Conservation (phyloP, 495 filamentous ascomycete genomes). For the Podospora didyma region DNA sequence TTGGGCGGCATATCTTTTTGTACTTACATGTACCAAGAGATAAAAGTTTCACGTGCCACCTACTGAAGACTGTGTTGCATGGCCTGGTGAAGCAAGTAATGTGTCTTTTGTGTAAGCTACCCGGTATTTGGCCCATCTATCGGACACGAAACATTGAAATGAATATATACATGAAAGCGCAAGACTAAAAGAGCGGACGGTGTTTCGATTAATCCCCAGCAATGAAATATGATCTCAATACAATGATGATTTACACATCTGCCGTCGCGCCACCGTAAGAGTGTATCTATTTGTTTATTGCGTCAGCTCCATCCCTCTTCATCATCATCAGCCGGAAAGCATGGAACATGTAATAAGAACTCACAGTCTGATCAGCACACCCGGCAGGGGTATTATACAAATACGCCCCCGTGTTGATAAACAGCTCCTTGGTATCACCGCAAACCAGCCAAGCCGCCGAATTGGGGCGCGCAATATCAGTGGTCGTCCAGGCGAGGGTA, state of each 20-base stretch:
- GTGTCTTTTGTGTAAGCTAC: no score
- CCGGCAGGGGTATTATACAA: slow-evolving; percentile 44
- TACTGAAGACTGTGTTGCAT: no score
- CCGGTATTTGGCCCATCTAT: no score
- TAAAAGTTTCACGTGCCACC: no score
- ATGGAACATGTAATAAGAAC: slow-evolving; percentile 6
- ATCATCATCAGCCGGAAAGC: background rate
- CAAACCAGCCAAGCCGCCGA: slow-evolving; percentile 47
- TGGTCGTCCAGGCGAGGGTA: slow-evolving; percentile 41
- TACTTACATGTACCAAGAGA: no score
- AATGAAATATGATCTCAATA: no score
- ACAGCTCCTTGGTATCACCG: slow-evolving; percentile 30
- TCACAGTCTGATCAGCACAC: slow-evolving; percentile 47
- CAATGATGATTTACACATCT: slow-evolving; percentile 14
- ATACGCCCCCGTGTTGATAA: slow-evolving; percentile 49
- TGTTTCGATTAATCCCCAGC: no score
- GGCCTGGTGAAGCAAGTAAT: no score
- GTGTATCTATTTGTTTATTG: slow-evolving; percentile 21
- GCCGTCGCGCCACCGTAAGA: slow-evolving; percentile 17
- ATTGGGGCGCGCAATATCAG: slow-evolving; percentile 40
- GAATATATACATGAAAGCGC: no score
- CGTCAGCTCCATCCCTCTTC: background rate
- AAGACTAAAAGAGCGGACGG: no score
- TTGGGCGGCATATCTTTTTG: no score
- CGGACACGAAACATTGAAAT: no score